These are phyloP conservation scores for Penicillium atrosanguineum DNA, from an alignment of 495 filamentous ascomycete genomes.

Conservation along the genomic window DNA sequence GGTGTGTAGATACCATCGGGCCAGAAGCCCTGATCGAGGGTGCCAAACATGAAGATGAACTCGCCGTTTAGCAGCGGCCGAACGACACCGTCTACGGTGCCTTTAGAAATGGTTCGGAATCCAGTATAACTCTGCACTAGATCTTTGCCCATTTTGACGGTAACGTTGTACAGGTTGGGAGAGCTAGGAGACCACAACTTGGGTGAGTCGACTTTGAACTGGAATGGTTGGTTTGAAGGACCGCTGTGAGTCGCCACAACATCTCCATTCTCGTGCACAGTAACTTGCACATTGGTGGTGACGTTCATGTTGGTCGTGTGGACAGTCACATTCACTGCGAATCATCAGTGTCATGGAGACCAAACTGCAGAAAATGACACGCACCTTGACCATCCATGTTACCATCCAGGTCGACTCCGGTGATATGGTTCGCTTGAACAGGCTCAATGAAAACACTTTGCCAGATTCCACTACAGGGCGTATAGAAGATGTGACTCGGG, in stretches of 20 bases:
- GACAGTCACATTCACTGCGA: constrained; percentile 51
- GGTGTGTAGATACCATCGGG: constrained; percentile 64
- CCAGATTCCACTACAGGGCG: constrained; percentile 68
- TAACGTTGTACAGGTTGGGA: constrained; percentile 62
- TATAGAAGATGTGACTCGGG: constrained; percentile 67
- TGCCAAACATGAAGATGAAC: constrained; percentile 64
- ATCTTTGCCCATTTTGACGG: constrained; percentile 54
- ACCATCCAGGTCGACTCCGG: constrained; percentile 51
- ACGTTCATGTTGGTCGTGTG: constrained; percentile 29
- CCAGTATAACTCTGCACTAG: constrained; percentile 59
- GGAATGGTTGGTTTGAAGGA: constrained; percentile 45
- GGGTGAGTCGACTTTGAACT: constrained; percentile 49
- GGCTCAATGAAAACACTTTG: constrained; percentile 67
- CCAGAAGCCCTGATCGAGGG: constrained; percentile 69
- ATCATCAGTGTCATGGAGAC: constrained; percentile 12
- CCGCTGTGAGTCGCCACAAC: constrained; percentile 39
- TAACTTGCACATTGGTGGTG: constrained; percentile 40
- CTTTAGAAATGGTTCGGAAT: constrained; percentile 60
- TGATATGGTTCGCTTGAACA: constrained; percentile 54
- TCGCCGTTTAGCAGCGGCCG: constrained; percentile 62
- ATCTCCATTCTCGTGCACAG: constrained; percentile 38
- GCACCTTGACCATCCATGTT: constrained; percentile 60
- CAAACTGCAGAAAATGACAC: constrained; percentile 1
- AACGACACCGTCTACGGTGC: constrained; percentile 53
- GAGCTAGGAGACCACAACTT: constrained; percentile 60